phyloP scores from a whole-genome alignment of 352 stramenopile genomes.

The Phytophthora megakarya region DNA sequence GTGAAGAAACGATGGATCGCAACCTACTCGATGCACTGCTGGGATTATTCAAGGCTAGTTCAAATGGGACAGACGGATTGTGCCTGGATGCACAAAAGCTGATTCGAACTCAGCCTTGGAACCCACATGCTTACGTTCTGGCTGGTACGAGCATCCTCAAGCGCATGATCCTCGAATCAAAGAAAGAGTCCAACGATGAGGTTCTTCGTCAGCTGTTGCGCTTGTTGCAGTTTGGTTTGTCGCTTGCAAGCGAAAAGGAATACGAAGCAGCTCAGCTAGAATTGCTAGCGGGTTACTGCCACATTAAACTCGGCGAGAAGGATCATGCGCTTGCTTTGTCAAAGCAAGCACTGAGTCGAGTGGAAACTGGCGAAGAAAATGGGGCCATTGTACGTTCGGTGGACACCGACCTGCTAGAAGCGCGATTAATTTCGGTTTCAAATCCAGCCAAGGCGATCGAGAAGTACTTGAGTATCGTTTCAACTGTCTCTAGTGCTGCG shows the following conservation, averaged over 20 bases:
- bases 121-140: slow-evolving; percentile 56
- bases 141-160: slow-evolving; percentile 59
- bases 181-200: slow-evolving; percentile 9
- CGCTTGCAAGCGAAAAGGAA: slow-evolving; percentile 19
- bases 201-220: slow-evolving; percentile 33
- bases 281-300: slow-evolving; percentile 50
- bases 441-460: slow-evolving; percentile 28
- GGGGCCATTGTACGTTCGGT: slow-evolving; percentile 9
- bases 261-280: slow-evolving; percentile 43
- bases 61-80: slow-evolving; percentile 18
- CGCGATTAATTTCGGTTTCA: slow-evolving; percentile 48
- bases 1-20: slow-evolving; percentile 36
- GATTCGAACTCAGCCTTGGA: slow-evolving; percentile 65
- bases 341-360: slow-evolving; percentile 27
- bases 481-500: slow-evolving; percentile 16
- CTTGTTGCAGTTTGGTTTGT: slow-evolving; percentile 50
- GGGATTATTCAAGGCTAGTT: slow-evolving; percentile 38
- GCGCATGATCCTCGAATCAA: slow-evolving; percentile 27
- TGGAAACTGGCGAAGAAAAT: slow-evolving; percentile 20
- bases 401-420: slow-evolving; percentile 42
- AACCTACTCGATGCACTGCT: slow-evolving; percentile 40
- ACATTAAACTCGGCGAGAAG: slow-evolving; percentile 32
- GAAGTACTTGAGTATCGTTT: slow-evolving; percentile 41
- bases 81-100: slow-evolving; percentile 55
- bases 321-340: slow-evolving; percentile 24